Evolutionary conservation across 371 early-diverging fungal genomes (phyloP).

Genomic region (Batkoa obscura): DNA sequence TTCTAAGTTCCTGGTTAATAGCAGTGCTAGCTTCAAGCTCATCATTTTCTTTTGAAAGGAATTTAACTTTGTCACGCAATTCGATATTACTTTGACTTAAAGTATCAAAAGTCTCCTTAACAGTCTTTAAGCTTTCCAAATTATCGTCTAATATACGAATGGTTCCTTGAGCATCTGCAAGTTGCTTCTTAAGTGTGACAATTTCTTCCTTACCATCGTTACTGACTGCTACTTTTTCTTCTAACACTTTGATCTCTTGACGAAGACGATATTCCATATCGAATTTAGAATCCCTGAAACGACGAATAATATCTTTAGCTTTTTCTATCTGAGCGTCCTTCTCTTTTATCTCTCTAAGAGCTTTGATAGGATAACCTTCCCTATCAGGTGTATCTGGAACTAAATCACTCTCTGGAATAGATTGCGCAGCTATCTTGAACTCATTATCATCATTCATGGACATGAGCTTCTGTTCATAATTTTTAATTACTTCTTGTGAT

Average conservation of each 20-base stretch:
- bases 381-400: conserved; percentile 75
- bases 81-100: conserved; percentile 17
- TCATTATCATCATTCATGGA: too few species aligned
- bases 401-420: conserved; percentile 75
- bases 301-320: conserved; percentile 59
- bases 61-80: conserved; percentile 37
- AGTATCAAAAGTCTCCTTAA: conserved; percentile 31
- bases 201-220: conserved; percentile 10
- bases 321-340: conserved; percentile 62
- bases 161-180: conserved; percentile 43
- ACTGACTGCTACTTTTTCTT: neutral
- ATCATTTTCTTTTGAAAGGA: conserved; percentile 51
- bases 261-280: conserved; percentile 19
- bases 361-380: conserved; percentile 56
- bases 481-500: too few species aligned
- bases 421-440: too few species aligned
- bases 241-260: conserved; percentile 19
- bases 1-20: conserved; percentile 79
- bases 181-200: too few species aligned
- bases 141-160: too few species aligned
- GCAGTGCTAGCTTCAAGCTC: conserved; percentile 80
- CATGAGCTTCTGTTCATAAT: too few species aligned
- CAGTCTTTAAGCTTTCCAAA: too few species aligned
- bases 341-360: conserved; percentile 54
- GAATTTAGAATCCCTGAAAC: too few species aligned